Evolutionary conservation across 2,329 filamentous ascomycete genomes (phyloP), one percentile per base, ranked within the genome.

Genomic region (Rutstroemia sydowiana): DNA sequence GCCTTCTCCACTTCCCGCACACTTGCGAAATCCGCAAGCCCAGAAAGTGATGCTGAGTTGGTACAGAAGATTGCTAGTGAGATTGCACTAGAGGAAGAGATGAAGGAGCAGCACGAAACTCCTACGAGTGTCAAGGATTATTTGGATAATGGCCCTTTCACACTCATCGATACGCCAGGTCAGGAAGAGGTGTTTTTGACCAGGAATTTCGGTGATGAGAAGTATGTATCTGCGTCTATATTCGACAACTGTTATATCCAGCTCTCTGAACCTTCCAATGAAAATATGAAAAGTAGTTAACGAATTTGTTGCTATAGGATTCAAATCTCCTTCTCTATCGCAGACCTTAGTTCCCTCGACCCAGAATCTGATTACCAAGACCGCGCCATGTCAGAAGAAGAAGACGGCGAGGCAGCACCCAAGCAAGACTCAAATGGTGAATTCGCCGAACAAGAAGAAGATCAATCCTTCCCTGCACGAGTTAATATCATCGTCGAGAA

Each of bases 401-500:
- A 70, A 46, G 66, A 67, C 51, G 63, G 71, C 54, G 70, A 71
- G 51, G 63, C 66, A 59, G 57, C 66, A 45, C 67, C 73, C 53
- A 75, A 82, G 65, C 74, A 72, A 51, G 73, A 77, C 64, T 80
- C 81, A 66, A 74, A 79, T 59, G 74, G 63, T 66, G 61, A 78
- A 54, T 72, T 81, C 9, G 76, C 77, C 32, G 72, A 71, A 20
- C 70, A 73, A 14, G 64, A 71, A 49, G 67, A 71, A 50, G 74
- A 78, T 54, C 45, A 28, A 6, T 77, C 81, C 54, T 89, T 92
- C 68, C 89, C 91, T 52, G 88, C 87, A 63, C 85, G 85, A 61
- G 77, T 96, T 57, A 89, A 86, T 71, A 83, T 98, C 64, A 84
- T 91, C 45, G 79, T 98, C 53, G 89, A 95, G 77, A 95, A 95